These are phyloP conservation scores for Chalciporus piperatus DNA, from an alignment of 768 basidiomycete genomes.

Conservation along the genomic window DNA sequence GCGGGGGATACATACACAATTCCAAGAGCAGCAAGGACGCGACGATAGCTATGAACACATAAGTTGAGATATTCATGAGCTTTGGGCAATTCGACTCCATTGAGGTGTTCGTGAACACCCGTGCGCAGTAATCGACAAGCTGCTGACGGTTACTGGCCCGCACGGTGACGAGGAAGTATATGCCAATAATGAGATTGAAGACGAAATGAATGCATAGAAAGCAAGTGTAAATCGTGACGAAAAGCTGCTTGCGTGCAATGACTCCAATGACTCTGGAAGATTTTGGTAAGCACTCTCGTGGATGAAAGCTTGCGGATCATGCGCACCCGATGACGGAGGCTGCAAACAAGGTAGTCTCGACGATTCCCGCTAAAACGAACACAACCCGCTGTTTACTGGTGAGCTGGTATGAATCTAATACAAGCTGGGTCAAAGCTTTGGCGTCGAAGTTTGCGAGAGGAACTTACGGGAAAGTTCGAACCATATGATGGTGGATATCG, in stretches of 20 bases:
- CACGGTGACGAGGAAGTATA: slow-evolving; percentile 50
- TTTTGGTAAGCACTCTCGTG: background rate
- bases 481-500: slow-evolving; percentile 56
- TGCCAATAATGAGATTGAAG: slow-evolving; percentile 50
- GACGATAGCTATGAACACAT: slow-evolving; percentile 47
- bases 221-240: slow-evolving; percentile 55
- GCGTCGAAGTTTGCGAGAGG: background rate
- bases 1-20: slow-evolving; percentile 45
- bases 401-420: slow-evolving; percentile 33
- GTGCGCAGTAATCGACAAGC: slow-evolving; percentile 43
- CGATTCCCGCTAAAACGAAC: slow-evolving; percentile 49
- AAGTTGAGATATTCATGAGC: slow-evolving; percentile 41
- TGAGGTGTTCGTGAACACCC: slow-evolving; percentile 39
- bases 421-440: background rate
- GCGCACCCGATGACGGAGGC: slow-evolving; percentile 56
- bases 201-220: slow-evolving; percentile 57
- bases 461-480: slow-evolving; percentile 58
- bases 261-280: slow-evolving; percentile 56
- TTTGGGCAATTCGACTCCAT: slow-evolving; percentile 44
- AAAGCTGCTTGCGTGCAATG: slow-evolving; percentile 57
- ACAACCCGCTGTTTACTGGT: slow-evolving; percentile 34
- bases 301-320: background rate
- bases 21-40: slow-evolving; percentile 47
- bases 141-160: slow-evolving; percentile 44
- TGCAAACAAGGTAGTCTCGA: slow-evolving; percentile 52